A percentile compares a stretch with the other conserved stretches of the same genome.
Evolutionary conservation across 495 filamentous ascomycete species (phyloP).

Genomic region (Lepidopterella palustris): DNA sequence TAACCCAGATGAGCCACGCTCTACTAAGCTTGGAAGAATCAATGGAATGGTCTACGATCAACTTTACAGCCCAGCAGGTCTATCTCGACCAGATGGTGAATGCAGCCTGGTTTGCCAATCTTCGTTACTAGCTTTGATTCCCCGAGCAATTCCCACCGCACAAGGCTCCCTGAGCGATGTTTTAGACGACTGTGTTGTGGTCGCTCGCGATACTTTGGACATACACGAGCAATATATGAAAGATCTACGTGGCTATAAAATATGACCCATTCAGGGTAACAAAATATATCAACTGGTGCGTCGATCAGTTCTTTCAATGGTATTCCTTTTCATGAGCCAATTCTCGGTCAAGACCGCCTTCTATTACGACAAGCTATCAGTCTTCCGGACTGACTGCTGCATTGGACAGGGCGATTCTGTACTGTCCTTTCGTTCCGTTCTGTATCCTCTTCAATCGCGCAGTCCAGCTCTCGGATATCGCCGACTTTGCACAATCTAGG

Average conservation of each 20-base stretch:
- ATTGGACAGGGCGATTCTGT: slow-evolving; percentile 25
- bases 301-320: slow-evolving; percentile 4
- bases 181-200: slow-evolving; percentile 26
- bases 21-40: slow-evolving; percentile 51
- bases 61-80: slow-evolving; percentile 55
- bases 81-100: slow-evolving; percentile 44
- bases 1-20: slow-evolving; percentile 36
- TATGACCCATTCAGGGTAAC: slow-evolving; percentile 24
- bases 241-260: slow-evolving; percentile 17
- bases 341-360: not conserved
- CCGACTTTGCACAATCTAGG: not conserved
- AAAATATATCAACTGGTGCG: slow-evolving; percentile 31
- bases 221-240: slow-evolving; percentile 29
- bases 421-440: slow-evolving; percentile 32
- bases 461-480: slow-evolving; percentile 25
- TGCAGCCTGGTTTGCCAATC: slow-evolving; percentile 33
- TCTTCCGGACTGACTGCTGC: not conserved
- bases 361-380: not conserved
- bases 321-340: not conserved
- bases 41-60: slow-evolving; percentile 52
- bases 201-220: slow-evolving; percentile 27
- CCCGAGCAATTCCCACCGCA: slow-evolving; percentile 23
- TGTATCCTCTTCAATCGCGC: slow-evolving; percentile 29
- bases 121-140: slow-evolving; percentile 28
- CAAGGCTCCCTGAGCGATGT: slow-evolving; percentile 7